Percentiles rank a stretch among this genome's conserved stretches.
These are phyloP conservation scores for Cladosporium sp. DNA, from an alignment of 2,329 filamentous ascomycete genomes.

Conservation along the genomic window DNA sequence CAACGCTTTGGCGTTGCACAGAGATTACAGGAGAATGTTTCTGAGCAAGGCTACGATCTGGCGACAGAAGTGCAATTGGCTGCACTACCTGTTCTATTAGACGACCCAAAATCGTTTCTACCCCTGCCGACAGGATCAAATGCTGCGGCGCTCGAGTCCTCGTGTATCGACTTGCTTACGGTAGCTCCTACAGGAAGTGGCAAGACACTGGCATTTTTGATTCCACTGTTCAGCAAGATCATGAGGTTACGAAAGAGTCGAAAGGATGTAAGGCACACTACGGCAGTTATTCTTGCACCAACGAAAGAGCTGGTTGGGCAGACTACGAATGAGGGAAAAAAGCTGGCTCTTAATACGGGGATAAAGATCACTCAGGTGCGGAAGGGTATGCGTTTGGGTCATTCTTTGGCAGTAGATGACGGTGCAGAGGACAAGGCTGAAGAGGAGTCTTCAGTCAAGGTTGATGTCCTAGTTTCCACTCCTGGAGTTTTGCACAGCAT, in stretches of 20 bases:
- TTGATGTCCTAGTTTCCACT: slow-evolving; percentile 75
- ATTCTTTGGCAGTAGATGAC: slow-evolving; percentile 28
- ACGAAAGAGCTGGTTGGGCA: slow-evolving; percentile 46
- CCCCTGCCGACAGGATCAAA: slow-evolving; percentile 30
- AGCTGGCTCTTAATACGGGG: slow-evolving; percentile 69
- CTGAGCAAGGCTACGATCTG: slow-evolving; percentile 74
- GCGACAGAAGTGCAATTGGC: slow-evolving; percentile 94
- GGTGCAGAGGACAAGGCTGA: slow-evolving; percentile 38
- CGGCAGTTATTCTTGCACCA: slow-evolving; percentile 43
- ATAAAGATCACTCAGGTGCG: slow-evolving; percentile 75
- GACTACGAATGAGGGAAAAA: slow-evolving; percentile 66
- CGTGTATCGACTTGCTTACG: slow-evolving; percentile 68
- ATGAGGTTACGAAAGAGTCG: slow-evolving; percentile 23
- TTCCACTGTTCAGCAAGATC: slow-evolving; percentile 76
- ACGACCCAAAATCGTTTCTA: slow-evolving; percentile 43
- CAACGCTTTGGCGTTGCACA: slow-evolving; percentile 66
- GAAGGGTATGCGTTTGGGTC: slow-evolving; percentile 63
- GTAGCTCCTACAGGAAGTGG: slow-evolving; percentile 94
- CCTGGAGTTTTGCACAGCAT: slow-evolving; percentile 73
- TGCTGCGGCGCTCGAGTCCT: slow-evolving; percentile 19
- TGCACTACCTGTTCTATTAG: slow-evolving; percentile 70
- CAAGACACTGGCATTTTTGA: slow-evolving; percentile 88
- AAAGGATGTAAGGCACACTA: slow-evolving; percentile 18
- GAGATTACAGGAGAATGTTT: slow-evolving; percentile 69
- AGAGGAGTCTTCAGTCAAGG: slow-evolving; percentile 53